A percentile compares a stretch with the other conserved stretches of the same genome.
phyloP scores from a whole-genome alignment of 1,284 basidiomycete genomes.

The Agaricales sp. region DNA sequence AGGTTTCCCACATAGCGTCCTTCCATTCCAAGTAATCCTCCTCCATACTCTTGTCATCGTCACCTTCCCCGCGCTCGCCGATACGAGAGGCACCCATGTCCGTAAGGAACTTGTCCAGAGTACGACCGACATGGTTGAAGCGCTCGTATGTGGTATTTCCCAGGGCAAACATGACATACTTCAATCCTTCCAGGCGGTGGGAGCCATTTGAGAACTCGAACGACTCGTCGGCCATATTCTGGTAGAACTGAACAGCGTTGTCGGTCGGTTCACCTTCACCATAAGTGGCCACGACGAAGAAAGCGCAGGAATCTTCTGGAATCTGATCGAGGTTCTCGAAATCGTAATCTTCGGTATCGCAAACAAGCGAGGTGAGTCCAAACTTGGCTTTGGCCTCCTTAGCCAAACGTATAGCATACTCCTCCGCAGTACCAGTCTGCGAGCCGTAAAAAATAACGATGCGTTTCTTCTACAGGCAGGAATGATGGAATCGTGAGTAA shows the following conservation, averaged over 20 bases:
- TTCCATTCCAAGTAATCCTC: constrained; percentile 99
- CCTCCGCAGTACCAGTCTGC: constrained; percentile 94
- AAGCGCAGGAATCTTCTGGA: constrained; percentile 76
- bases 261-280: constrained; percentile 99
- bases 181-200: constrained; percentile 74
- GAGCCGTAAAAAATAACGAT: constrained; percentile 94
- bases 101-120: constrained; percentile 66
- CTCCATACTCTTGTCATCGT: constrained; percentile 99
- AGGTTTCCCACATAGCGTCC: constrained; percentile 90
- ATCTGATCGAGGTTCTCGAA: constrained; percentile 92
- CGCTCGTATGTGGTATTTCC: constrained; percentile 96
- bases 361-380: constrained; percentile 86
- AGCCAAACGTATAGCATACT: constrained; percentile 88
- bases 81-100: constrained; percentile 83
- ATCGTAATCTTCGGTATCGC: constrained; percentile 96
- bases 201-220: constrained; percentile 82
- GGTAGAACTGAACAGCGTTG: constrained; percentile 93
- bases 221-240: constrained; percentile 79
- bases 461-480: constrained; percentile 70
- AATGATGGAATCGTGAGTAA: background rate
- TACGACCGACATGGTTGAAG: constrained; percentile 84
- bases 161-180: constrained; percentile 92
- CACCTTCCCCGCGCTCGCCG: constrained; percentile 90
- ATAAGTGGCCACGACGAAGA: constrained; percentile 97
- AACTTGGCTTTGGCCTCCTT: constrained; percentile 94